These are phyloP conservation scores for Dryadomyces quercivorus DNA, from an alignment of 2,329 filamentous ascomycete species.

Conservation along the genomic window DNA sequence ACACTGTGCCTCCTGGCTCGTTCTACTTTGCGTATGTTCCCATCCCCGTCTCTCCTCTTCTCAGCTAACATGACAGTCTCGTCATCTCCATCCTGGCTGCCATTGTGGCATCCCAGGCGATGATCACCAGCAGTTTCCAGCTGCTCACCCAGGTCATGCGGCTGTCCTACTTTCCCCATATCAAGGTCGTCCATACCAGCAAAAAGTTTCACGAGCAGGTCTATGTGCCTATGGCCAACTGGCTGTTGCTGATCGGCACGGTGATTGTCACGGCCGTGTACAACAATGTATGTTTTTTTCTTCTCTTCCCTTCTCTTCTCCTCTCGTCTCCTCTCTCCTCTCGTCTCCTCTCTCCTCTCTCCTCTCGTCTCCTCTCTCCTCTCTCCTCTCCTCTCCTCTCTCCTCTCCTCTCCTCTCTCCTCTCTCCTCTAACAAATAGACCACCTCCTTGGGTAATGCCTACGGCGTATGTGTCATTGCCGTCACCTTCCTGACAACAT, in stretches of 20 bases:
- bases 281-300: constrained; percentile 40
- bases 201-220: constrained; percentile 60
- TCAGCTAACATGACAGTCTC: constrained; percentile 21
- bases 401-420: not conserved
- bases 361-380: not conserved
- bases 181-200: constrained; percentile 61
- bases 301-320: not conserved
- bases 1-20: constrained; percentile 53
- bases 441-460: constrained; percentile 57
- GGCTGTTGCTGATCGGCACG: constrained; percentile 64
- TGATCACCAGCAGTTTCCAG: constrained; percentile 67
- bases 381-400: too few species aligned
- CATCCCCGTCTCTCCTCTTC: too few species aligned
- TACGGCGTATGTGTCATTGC: constrained; percentile 73
- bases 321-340: not conserved
- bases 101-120: constrained; percentile 66
- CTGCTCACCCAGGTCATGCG: constrained; percentile 60
- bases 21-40: constrained; percentile 39
- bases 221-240: constrained; percentile 66
- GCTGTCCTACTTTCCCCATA: constrained; percentile 60
- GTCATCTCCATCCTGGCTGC: constrained; percentile 58
- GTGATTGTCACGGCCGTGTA: constrained; percentile 65
- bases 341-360: not conserved
- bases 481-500: constrained; percentile 67
- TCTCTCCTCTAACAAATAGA: constrained; percentile 23